Conservation (phyloP, 768 basidiomycete species). For the Tricholoma terreum region DNA sequence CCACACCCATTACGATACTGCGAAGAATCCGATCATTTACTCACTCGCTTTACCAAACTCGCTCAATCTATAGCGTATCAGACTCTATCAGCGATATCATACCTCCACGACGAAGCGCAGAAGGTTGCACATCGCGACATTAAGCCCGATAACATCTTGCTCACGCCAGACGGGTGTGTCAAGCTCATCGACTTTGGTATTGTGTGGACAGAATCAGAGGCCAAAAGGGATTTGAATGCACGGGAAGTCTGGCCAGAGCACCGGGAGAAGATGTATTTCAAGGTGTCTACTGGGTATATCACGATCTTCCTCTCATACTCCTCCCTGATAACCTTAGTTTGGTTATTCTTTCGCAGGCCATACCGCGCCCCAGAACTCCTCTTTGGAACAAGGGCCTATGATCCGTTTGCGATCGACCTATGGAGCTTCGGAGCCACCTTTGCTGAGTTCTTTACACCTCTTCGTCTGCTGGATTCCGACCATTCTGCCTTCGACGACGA, state of each 20-base stretch:
- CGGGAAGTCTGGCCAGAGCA: slow-evolving; percentile 62
- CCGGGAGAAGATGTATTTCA: slow-evolving; percentile 62
- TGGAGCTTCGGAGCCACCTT: slow-evolving; percentile 82
- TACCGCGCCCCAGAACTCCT: slow-evolving; percentile 90
- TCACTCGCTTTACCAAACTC: slow-evolving; percentile 40
- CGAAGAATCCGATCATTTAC: slow-evolving; percentile 4
- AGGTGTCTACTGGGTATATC: slow-evolving; percentile 82
- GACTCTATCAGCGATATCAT: slow-evolving; percentile 57
- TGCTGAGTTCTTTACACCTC: slow-evolving; percentile 74
- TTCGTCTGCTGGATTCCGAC: slow-evolving; percentile 44
- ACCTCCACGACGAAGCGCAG: slow-evolving; percentile 55
- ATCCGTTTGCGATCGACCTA: slow-evolving; percentile 67
- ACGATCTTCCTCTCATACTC: not conserved
- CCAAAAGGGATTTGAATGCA: slow-evolving; percentile 21
- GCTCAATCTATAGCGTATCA: slow-evolving; percentile 68
- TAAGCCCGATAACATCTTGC: slow-evolving; percentile 77
- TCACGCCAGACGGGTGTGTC: slow-evolving; percentile 56
- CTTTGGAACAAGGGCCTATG: slow-evolving; percentile 69
- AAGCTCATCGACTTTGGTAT: slow-evolving; percentile 90
- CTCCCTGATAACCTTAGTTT: not conserved
- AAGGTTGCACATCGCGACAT: slow-evolving; percentile 83
- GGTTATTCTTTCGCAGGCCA: slow-evolving; percentile 47
- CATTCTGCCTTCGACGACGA: slow-evolving; percentile 33
- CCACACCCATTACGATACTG: slow-evolving; percentile 18
- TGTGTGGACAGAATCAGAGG: slow-evolving; percentile 30